Conservation (phyloP, 2,329 filamentous ascomycete genomes). For the Calonectria crousiana region DNA sequence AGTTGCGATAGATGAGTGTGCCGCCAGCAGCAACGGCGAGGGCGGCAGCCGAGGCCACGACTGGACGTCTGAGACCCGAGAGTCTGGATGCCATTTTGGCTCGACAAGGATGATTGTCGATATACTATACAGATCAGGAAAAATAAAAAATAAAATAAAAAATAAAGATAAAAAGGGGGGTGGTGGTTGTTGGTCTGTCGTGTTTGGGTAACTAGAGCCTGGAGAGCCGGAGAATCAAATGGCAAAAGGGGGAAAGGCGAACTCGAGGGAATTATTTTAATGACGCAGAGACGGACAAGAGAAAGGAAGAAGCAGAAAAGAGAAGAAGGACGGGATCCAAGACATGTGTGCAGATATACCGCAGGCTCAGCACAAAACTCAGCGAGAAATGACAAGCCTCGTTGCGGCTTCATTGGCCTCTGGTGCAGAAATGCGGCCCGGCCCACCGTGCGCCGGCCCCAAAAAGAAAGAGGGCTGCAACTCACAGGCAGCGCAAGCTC, state of each 20-base stretch:
- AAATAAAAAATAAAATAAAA: too few relatives aligned
- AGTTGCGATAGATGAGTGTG: slow-evolving; percentile 46
- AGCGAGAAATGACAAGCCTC: not conserved
- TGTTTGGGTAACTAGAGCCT: not conserved
- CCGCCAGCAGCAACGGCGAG: slow-evolving; percentile 46
- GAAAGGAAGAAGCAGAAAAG: not conserved
- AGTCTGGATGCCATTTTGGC: slow-evolving; percentile 51
- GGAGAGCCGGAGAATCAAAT: not conserved
- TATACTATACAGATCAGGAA: not conserved
- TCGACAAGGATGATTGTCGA: not conserved
- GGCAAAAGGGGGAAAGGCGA: not conserved
- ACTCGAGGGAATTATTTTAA: not conserved
- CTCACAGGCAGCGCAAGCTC: not conserved
- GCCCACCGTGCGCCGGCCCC: not conserved
- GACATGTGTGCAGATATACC: not conserved
- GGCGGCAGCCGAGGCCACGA: slow-evolving; percentile 48
- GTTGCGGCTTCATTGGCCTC: slow-evolving; percentile 2
- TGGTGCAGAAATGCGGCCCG: slow-evolving; percentile 1
- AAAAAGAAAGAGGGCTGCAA: not conserved
- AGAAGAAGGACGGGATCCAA: not conserved
- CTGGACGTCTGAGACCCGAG: slow-evolving; percentile 50
- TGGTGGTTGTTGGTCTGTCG: not conserved
- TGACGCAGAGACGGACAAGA: not conserved
- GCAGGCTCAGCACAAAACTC: not conserved
- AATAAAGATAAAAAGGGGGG: not conserved